Evolutionary conservation across 495 filamentous ascomycete genomes (phyloP).

Genomic region (Trichoderma virens): DNA sequence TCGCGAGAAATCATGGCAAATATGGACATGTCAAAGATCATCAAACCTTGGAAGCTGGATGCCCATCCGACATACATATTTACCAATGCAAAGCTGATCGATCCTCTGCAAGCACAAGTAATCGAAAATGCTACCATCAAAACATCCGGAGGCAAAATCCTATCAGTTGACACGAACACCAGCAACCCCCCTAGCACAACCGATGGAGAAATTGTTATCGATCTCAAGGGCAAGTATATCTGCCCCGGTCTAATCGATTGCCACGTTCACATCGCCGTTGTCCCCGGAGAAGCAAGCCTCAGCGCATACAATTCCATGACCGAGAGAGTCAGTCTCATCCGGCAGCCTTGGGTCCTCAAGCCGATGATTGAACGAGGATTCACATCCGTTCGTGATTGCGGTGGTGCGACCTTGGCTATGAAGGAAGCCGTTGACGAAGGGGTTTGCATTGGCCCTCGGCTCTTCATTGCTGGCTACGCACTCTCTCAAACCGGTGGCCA

Average conservation of each 20-base stretch:
- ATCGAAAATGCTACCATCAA: neutral
- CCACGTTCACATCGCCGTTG: constrained; percentile 46
- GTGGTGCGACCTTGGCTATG: constrained; percentile 39
- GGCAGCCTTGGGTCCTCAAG: neutral
- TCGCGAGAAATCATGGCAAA: neutral
- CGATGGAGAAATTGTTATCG: constrained; percentile 17
- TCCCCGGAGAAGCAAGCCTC: constrained; percentile 24
- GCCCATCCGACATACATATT: neutral
- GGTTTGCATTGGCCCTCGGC: constrained; percentile 33
- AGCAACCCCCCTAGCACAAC: neutral
- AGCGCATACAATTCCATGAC: neutral
- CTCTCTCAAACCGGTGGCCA: constrained; percentile 48
- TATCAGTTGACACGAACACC: neutral
- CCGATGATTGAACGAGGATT: constrained; percentile 45
- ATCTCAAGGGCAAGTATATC: constrained; percentile 37
- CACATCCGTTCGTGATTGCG: constrained; percentile 44
- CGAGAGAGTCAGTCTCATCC: neutral
- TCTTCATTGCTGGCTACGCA: constrained; percentile 30
- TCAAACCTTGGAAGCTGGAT: neutral
- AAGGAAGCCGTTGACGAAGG: constrained; percentile 44
- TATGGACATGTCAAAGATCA: neutral
- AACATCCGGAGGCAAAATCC: neutral
- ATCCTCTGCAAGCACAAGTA: neutral
- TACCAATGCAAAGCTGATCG: neutral
- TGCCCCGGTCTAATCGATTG: constrained; percentile 49